Percentiles rank a stretch among this genome's conserved stretches.
Evolutionary conservation across 2,329 filamentous ascomycete species (phyloP).

Genomic region (Alternaria rosae): DNA sequence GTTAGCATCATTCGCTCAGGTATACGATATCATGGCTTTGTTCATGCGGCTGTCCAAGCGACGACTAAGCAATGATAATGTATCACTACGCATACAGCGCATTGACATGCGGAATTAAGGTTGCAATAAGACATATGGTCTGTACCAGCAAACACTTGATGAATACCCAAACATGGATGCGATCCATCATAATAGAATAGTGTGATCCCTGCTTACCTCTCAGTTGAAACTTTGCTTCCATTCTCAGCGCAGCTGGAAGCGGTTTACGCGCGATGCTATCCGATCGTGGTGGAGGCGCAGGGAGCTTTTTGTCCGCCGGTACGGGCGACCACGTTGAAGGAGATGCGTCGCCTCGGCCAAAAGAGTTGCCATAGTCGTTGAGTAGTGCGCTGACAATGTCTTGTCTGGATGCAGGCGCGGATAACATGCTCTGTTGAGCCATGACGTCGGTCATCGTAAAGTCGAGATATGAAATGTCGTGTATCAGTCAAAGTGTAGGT

Average conservation of each 20-base stretch:
- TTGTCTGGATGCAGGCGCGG: constrained; percentile 43
- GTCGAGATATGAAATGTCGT: not conserved
- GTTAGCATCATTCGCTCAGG: constrained; percentile 5
- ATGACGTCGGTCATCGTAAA: constrained; percentile 39
- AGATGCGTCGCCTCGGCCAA: constrained; percentile 32
- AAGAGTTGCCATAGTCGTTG: constrained; percentile 48
- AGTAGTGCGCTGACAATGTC: constrained; percentile 50
- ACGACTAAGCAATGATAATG: not conserved
- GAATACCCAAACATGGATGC: not conserved
- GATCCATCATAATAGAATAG: not conserved
- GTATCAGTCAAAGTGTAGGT: constrained; percentile 5
- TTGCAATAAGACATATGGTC: not conserved
- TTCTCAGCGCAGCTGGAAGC: constrained; percentile 30
- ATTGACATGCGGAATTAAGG: constrained; percentile 5
- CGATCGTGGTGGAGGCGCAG: constrained; percentile 37
- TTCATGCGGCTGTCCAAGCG: not conserved
- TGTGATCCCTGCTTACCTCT: constrained; percentile 38
- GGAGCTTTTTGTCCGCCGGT: constrained; percentile 42
- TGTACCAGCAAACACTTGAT: constrained; percentile 1
- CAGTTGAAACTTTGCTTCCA: constrained; percentile 44
- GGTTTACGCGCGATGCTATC: constrained; percentile 36
- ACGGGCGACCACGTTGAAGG: constrained; percentile 33
- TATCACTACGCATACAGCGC: not conserved
- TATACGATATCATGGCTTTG: not conserved
- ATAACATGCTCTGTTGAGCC: constrained; percentile 31